A percentile compares a stretch with the other conserved stretches of the same genome.
Evolutionary conservation across 2,329 filamentous ascomycete genomes (phyloP).

Genomic region (Lithohypha guttulata): DNA sequence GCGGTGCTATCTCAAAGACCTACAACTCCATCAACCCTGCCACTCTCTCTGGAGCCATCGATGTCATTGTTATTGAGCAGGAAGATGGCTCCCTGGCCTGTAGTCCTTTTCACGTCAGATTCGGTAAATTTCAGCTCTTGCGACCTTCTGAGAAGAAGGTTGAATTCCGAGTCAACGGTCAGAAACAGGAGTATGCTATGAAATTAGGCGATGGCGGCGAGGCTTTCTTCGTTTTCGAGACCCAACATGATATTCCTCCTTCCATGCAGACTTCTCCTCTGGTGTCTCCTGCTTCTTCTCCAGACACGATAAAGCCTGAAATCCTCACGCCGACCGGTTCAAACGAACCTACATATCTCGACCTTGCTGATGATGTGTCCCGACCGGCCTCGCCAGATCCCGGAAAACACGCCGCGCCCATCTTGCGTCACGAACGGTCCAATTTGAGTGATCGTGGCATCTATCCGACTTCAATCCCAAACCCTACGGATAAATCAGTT

Average conservation of each 20-base stretch:
- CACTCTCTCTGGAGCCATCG: conserved; percentile 92
- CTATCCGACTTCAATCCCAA: not conserved
- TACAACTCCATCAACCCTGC: conserved; percentile 99
- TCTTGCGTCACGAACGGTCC: conserved; percentile 11
- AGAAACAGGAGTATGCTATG: conserved; percentile 91
- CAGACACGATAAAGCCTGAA: conserved; percentile 35
- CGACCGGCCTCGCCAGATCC: conserved; percentile 14
- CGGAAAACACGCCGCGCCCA: conserved; percentile 9
- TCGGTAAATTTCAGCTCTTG: conserved; percentile 94
- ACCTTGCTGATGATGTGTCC: conserved; percentile 28
- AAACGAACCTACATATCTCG: conserved; percentile 41
- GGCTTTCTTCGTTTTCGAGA: conserved; percentile 98
- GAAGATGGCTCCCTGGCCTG: conserved; percentile 78
- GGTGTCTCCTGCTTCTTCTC: conserved; percentile 79
- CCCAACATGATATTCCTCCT: conserved; percentile 80
- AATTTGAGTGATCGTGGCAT: conserved; percentile 1
- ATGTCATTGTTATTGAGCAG: conserved; percentile 96
- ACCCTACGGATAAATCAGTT: not conserved
- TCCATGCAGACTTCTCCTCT: conserved; percentile 89
- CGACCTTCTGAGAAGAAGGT: conserved; percentile 98
- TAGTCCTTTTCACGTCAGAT: conserved; percentile 96
- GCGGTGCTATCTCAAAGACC: conserved; percentile 90
- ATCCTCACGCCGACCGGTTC: conserved; percentile 24
- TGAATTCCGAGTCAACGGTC: conserved; percentile 88
- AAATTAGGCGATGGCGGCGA: conserved; percentile 95